phyloP scores from a whole-genome alignment of 495 filamentous ascomycete species.

The Achaetomiella virescens region DNA sequence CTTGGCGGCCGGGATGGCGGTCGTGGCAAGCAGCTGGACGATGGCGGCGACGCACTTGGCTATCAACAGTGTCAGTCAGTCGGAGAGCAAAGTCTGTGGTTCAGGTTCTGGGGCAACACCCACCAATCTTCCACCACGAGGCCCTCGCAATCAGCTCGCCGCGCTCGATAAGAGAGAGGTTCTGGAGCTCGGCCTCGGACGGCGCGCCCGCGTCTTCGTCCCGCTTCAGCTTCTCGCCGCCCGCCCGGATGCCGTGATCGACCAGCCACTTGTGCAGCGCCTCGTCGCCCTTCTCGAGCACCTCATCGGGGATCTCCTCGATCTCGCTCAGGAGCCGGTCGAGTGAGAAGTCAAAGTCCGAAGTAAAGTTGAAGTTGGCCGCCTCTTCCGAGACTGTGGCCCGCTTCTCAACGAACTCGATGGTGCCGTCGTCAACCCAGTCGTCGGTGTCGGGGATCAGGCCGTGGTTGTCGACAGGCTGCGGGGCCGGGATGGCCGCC shows the following conservation, averaged over 20 bases:
- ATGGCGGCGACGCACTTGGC: conserved; percentile 17
- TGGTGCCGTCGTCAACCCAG: not conserved
- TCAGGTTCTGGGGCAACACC: too few species aligned
- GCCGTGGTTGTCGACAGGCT: not conserved
- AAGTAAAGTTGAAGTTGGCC: conserved; percentile 10
- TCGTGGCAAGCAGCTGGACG: conserved; percentile 12
- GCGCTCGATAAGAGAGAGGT: conserved; percentile 2
- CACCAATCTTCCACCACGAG: conserved; percentile 10
- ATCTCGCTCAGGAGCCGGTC: conserved; percentile 9
- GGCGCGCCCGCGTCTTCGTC: not conserved
- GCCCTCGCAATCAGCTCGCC: not conserved
- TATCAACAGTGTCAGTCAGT: too few species aligned
- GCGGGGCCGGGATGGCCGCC: conserved; percentile 8
- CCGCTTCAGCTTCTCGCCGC: conserved; percentile 2
- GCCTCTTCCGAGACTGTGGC: not conserved
- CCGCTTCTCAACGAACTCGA: not conserved
- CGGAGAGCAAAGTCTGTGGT: too few species aligned
- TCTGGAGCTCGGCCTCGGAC: not conserved
- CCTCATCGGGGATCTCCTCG: conserved; percentile 17
- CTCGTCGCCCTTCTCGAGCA: conserved; percentile 19
- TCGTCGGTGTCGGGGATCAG: conserved; percentile 14
- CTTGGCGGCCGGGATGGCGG: conserved; percentile 19
- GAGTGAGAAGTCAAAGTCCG: conserved; percentile 14
- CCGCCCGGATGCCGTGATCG: conserved; percentile 7
- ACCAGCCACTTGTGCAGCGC: conserved; percentile 16